Evolutionary conservation across 2,329 filamentous ascomycete species (phyloP), one percentile per base, ranked within the genome.

Genomic region (Talaromyces albobiverticillius): DNA sequence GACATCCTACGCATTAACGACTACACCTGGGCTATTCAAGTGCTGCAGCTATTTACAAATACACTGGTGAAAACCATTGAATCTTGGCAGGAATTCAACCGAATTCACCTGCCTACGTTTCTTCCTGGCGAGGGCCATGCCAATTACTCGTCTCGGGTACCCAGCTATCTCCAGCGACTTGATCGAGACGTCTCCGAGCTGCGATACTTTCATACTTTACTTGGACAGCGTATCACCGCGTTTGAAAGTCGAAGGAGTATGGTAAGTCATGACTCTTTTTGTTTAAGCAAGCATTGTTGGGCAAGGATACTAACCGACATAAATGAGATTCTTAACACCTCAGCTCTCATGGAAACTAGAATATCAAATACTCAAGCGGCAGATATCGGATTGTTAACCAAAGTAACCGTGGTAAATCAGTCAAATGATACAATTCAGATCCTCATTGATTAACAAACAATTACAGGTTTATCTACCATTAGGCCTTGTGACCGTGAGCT

Each of bases 1-100:
- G 48, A 51, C 16, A 20, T 51, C 18, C 23, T 36, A n/a, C 16
- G 23, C 3, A 43, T 51, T 20, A 32, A 51, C 4, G 40, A 51
- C 40, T 51, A 51, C 11, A 51, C 48, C n/a, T 43, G 48, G 38
- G 48, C 48, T 10, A 51, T 43, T 18, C 48, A 51, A 43, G 38
- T 51, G 2, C 25, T 51, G 9, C 48, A 51, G 10, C 16, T 42
- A 1, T 51, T 51, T 25, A 51, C 48, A 31, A 51, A 34, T 18
- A 22, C 36, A 13, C 3, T 51, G 16, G 3, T 43, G 1, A 32
- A 51, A 43, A 34, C 48, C 1, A 51, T 51, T 14, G 48, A 51
- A 23, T 51, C 40, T 22, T 51, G 36, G 38, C 40, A 43, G 22
- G 38, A 11, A 4, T 51, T 43, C 16, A 43, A 23, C 29, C 48